Base-by-base conservation (phyloP, 805 yeast species). In the Ogataea naganishii region DNA sequence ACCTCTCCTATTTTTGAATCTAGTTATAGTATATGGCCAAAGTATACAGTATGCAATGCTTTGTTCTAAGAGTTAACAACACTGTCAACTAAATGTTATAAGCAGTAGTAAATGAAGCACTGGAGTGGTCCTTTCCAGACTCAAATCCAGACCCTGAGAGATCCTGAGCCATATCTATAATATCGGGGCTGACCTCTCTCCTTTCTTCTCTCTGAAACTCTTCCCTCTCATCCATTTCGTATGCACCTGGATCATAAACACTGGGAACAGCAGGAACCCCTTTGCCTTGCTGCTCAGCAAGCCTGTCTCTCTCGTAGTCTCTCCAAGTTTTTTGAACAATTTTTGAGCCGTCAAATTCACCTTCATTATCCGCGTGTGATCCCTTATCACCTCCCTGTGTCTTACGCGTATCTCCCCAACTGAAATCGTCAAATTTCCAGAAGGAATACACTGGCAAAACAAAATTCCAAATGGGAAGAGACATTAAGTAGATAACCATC, bases 361-460 rank as follows among this genome's bases (percentile, higher is more conserved):
- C 97, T 25, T 72, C 81, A 14, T 43, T 66, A 15, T 66, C 81
- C 26, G 74, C 80, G 49, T 83, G 92, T 12, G 64, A 74, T 14
- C 69, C 73, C 44, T 77, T 73, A 24, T 72, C 83, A 8, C 74
- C 85, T 14, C 75, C 80, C 16, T 70, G 69, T 29, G 85, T 74
- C n/a, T 77, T 69, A 63, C 95, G 69, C 2, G 96, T 88, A 36
- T 84, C 94, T 49, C 96, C 96, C 96, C 96, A 88, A 51, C 86
- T 75, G 58, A 88, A 88, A 52, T 88, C 95, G 56, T 88, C 96
- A 57, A 86, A 85, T 49, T 85, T 85, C 96, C 96, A 88, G 53
- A 67, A 86, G 0, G 96, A 80, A 55, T 88, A 85, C 9, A 75
- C 49, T 2, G 96, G 96, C 27, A 88, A 64, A 5, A 85, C 75